These are phyloP conservation scores for Boletellus ananas DNA, from an alignment of 768 basidiomycete genomes.

Conservation along the genomic window DNA sequence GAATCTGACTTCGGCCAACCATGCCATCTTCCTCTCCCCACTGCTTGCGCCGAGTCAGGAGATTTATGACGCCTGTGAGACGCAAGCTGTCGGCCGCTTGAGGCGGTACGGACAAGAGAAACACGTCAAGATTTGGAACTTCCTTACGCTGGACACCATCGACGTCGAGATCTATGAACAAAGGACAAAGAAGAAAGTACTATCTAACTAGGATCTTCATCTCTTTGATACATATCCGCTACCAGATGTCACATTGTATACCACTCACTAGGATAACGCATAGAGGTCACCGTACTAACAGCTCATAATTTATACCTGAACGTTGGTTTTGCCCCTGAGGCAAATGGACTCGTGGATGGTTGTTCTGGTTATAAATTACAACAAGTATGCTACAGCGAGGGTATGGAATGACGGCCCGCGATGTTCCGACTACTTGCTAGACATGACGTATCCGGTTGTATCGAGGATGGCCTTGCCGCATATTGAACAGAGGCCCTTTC, in stretches of 20 bases:
- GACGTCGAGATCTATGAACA: conserved; percentile 80
- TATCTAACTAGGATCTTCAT: conserved; percentile 17
- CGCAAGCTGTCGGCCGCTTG: conserved; percentile 80
- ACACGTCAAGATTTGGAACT: conserved; percentile 77
- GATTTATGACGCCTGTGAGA: conserved; percentile 80
- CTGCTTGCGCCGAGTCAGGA: conserved; percentile 78
- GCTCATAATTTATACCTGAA: not conserved
- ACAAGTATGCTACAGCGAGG: conserved; percentile 15
- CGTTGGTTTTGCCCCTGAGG: not conserved
- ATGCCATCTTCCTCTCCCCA: conserved; percentile 92
- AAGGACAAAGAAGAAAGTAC: conserved; percentile 28
- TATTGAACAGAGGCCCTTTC: conserved; percentile 82
- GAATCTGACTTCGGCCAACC: conserved; percentile 90
- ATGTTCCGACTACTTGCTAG: conserved; percentile 53
- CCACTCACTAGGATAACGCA: not conserved
- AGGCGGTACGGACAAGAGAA: conserved; percentile 81
- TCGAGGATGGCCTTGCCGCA: conserved; percentile 86
- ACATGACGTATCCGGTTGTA: conserved; percentile 81
- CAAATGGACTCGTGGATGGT: too few relatives aligned
- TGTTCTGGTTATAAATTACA: conserved; percentile 9
- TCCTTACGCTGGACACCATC: conserved; percentile 83
- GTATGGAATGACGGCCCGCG: conserved; percentile 14
- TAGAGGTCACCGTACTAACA: conserved; percentile 1
- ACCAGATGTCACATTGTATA: conserved; percentile 13
- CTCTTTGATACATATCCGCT: conserved; percentile 1